Conservation (phyloP, 352 stramenopile species). For the Phytophthora melonis region DNA sequence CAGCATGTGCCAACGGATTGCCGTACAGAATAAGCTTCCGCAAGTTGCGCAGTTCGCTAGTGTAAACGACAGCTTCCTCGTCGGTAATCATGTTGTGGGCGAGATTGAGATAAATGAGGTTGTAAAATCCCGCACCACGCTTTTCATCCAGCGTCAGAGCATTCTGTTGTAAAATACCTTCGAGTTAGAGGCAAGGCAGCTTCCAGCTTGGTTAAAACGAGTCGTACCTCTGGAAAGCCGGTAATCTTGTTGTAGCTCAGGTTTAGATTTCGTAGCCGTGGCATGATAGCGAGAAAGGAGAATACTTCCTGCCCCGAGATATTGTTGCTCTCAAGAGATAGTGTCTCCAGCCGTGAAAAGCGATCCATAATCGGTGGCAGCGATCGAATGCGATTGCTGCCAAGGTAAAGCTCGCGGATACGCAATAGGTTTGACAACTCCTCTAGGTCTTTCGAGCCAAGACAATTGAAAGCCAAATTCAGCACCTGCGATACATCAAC, state of each 20-base stretch:
- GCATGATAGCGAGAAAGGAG: slow-evolving; percentile 70
- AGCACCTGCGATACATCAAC: slow-evolving; percentile 49
- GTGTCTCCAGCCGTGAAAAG: slow-evolving; percentile 77
- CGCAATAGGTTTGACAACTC: slow-evolving; percentile 77
- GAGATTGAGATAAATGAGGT: slow-evolving; percentile 79
- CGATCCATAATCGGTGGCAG: slow-evolving; percentile 81
- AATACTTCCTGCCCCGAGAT: slow-evolving; percentile 77
- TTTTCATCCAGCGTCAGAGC: slow-evolving; percentile 69
- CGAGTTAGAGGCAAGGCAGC: neutral
- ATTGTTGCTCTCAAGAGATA: slow-evolving; percentile 84
- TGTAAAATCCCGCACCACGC: slow-evolving; percentile 68
- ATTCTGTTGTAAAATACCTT: slow-evolving; percentile 32
- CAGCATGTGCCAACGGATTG: slow-evolving; percentile 70
- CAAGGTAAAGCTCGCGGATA: slow-evolving; percentile 82
- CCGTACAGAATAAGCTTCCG: slow-evolving; percentile 81
- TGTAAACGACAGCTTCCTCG: slow-evolving; percentile 58
- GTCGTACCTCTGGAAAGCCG: slow-evolving; percentile 67
- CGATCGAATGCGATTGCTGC: slow-evolving; percentile 75
- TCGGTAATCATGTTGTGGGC: slow-evolving; percentile 72
- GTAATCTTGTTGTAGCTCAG: slow-evolving; percentile 86
- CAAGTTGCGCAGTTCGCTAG: slow-evolving; percentile 61
- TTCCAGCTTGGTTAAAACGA: neutral
- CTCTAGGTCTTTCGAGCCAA: slow-evolving; percentile 66
- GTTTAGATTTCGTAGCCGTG: slow-evolving; percentile 76
- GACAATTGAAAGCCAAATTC: slow-evolving; percentile 86